phyloP scores from a whole-genome alignment of 495 filamentous ascomycete genomes.

The Neurospora cerealis region DNA sequence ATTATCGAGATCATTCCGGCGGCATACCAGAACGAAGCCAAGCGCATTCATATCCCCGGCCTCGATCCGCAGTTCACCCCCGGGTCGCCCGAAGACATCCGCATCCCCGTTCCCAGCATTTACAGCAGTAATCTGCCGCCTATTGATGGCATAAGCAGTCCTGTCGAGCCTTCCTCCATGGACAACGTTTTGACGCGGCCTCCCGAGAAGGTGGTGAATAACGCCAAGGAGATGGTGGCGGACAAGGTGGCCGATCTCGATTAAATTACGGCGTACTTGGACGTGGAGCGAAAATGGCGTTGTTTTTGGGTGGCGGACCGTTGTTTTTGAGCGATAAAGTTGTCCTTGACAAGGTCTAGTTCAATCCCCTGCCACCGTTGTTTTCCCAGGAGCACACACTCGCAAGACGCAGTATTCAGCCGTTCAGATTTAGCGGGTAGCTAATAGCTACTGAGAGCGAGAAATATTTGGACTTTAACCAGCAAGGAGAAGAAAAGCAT shows the following conservation, averaged over 20 bases:
- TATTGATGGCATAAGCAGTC: slow-evolving; percentile 24
- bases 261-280: slow-evolving; percentile 6
- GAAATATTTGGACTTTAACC: neutral
- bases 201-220: slow-evolving; percentile 37
- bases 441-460: neutral
- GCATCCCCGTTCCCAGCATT: slow-evolving; percentile 59
- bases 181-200: slow-evolving; percentile 21
- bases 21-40: slow-evolving; percentile 91
- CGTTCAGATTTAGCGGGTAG: neutral
- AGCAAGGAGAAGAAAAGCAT: neutral
- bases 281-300: neutral
- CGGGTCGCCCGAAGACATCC: slow-evolving; percentile 71
- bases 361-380: neutral
- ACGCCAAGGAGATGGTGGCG: slow-evolving; percentile 31
- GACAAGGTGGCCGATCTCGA: slow-evolving; percentile 41
- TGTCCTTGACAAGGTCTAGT: neutral
- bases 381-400: neutral
- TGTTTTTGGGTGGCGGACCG: neutral
- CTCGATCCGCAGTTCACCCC: slow-evolving; percentile 42
- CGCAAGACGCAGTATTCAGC: neutral
- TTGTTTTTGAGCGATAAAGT: neutral
- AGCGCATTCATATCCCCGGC: slow-evolving; percentile 57
- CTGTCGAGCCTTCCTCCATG: slow-evolving; percentile 14
- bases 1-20: slow-evolving; percentile 98
- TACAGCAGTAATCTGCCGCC: slow-evolving; percentile 16